Base-by-base conservation (phyloP, 371 early-diverging fungal species). In the Mucor irregularis region DNA sequence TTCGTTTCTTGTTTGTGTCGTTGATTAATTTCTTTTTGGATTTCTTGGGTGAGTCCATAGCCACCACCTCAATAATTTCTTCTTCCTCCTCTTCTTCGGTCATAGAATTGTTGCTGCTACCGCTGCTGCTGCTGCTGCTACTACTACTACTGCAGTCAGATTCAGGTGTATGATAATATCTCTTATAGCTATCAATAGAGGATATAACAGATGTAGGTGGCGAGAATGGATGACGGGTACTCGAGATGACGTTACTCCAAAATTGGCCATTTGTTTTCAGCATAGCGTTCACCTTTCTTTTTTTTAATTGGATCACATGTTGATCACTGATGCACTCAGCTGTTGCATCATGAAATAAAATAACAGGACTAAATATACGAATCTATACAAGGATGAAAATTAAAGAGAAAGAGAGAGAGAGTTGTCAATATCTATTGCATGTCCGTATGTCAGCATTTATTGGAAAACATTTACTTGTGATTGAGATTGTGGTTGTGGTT, bases 311-410 rank as follows among this genome's bases (percentile, higher is more conserved):
- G 24, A 61, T 48, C 13, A 61, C 31, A n/a, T 56, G 39, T 40
- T 45, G 28, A 29, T 66, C 61, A 45, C 49, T 60, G 30, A 44
- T 53, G 10, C 21, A 38, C 13, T 40, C 42, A 16, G n/a, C 40
- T 31, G 28, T 49, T 45, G 46, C 26, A 38, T 66, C 61, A 49
- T 66, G 60, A 19, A 66, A 66, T 33, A 65, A 25, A 7, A 66
- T 56, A 28, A 66, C 35, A 29, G 66, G 66, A 45, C 54, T 61
- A 39, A 66, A 66, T 44, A 66, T 60, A 47, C 66, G 66, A 28
- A 64, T 14, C 64, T 64, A 43, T 17, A 21, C 14, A 11, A 10
- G 17, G 38, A 10, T 6, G 17, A 10, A 38, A 5, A 38, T 31
- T 31, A 7, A 31, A 31, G 31, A 31, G 31, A 7, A 11, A 31